Evolutionary conservation across 2,329 filamentous ascomycete genomes (phyloP).

Genomic region (Anthostomella pinea): DNA sequence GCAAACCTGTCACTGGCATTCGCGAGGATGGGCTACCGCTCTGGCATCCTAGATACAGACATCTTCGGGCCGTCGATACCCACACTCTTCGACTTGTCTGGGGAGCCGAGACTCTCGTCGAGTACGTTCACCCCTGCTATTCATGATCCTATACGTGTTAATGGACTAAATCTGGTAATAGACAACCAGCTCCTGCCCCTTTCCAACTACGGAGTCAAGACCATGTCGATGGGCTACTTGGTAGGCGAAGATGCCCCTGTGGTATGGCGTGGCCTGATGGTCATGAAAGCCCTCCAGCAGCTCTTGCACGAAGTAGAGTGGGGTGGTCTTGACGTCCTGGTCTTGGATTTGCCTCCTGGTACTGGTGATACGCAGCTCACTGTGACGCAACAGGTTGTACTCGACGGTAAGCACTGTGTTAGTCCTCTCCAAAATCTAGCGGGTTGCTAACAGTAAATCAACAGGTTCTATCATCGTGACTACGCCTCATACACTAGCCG

Average conservation of each 20-base stretch:
- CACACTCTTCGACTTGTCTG: conserved; percentile 78
- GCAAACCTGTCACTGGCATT: conserved; percentile 85
- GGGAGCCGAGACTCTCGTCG: conserved; percentile 71
- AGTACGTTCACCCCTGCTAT: conserved; percentile 50
- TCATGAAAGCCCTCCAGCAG: conserved; percentile 95
- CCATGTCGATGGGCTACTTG: conserved; percentile 98
- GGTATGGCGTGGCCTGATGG: conserved; percentile 95
- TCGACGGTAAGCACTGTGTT: conserved; percentile 61
- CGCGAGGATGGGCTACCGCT: conserved; percentile 74
- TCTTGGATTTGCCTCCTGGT: conserved; percentile 88
- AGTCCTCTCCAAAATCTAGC: not conserved
- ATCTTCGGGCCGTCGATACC: conserved; percentile 96
- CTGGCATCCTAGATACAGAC: conserved; percentile 90
- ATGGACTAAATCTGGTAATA: conserved; percentile 29
- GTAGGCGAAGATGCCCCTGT: conserved; percentile 77
- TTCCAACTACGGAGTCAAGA: conserved; percentile 92
- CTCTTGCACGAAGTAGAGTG: conserved; percentile 93
- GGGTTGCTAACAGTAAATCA: conserved; percentile 7
- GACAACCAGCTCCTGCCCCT: conserved; percentile 81
- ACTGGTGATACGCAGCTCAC: conserved; percentile 95
- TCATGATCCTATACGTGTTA: not conserved
- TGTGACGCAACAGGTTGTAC: conserved; percentile 90
- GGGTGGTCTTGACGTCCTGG: conserved; percentile 79
- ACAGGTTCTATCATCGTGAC: conserved; percentile 79
- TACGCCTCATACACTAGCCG: conserved; percentile 88